These are phyloP conservation scores for Lachnellula cervina DNA, from an alignment of 2,329 filamentous ascomycete genomes.

Conservation along the genomic window DNA sequence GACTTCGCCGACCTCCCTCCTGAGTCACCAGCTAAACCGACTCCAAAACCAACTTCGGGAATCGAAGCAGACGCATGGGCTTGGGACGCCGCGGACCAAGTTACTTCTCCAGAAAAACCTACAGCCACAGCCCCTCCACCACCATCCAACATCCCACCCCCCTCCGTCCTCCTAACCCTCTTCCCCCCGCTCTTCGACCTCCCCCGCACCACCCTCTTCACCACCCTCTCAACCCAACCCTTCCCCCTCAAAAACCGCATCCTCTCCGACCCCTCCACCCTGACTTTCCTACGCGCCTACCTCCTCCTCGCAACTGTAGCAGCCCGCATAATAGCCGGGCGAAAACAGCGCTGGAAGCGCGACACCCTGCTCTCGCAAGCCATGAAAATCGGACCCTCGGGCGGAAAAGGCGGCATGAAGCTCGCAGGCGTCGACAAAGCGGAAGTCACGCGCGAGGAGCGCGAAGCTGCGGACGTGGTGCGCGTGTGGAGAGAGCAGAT, in stretches of 20 bases:
- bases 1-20: conserved; percentile 43
- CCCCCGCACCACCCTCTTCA: conserved; percentile 60
- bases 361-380: conserved; percentile 79
- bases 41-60: conserved; percentile 12
- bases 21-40: conserved; percentile 19
- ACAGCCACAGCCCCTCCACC: conserved; percentile 10
- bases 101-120: conserved; percentile 2
- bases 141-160: conserved; percentile 77
- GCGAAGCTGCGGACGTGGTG: conserved; percentile 75
- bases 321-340: conserved; percentile 77
- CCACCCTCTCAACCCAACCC: conserved; percentile 55
- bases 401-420: conserved; percentile 85
- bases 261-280: conserved; percentile 56
- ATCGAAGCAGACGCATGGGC: conserved; percentile 29
- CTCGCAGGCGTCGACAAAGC: conserved; percentile 78
- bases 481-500: conserved; percentile 70
- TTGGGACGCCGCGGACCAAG: conserved; percentile 29
- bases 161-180: conserved; percentile 72
- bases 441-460: conserved; percentile 76
- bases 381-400: conserved; percentile 78
- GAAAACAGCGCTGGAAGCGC: conserved; percentile 84
- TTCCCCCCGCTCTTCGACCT: conserved; percentile 68
- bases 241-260: conserved; percentile 57
- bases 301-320: conserved; percentile 61
- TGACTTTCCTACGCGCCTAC: conserved; percentile 60